Evolutionary conservation across 2,329 filamentous ascomycete genomes (phyloP), one percentile per base, ranked within the genome.

Genomic region (Cercospora sp.): DNA sequence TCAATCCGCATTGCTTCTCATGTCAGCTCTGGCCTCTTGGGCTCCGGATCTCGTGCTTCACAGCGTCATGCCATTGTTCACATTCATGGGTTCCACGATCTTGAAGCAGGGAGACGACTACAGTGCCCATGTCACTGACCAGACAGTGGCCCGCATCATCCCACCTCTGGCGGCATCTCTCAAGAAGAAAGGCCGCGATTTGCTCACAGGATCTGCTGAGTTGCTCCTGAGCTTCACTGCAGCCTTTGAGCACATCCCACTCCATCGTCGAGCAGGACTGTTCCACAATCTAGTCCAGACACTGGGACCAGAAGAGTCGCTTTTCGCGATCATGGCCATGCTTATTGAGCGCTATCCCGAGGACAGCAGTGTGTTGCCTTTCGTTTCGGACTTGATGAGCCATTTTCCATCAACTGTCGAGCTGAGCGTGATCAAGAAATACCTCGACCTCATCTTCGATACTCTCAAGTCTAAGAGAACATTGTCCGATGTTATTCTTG

Each of bases 21-120:
- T 98, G 67, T 93, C 94, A 26, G 91, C 89, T 66, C 84, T 99
- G 48, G 94, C 95, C 23, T 90, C 90, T 45, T 91, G 94, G 73
- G 92, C 93, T 0, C 95, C 96, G 0, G 94, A 97, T 78, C 83
- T 97, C 59, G 92, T 99, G 3, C 85, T 99, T 66, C 94, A 99
- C 80, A 97, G 93, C 74, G 92, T 99, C 64, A 99, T 99, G 95
- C 95, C 95, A 12, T 94, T 99, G 63, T 99, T 99, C 81, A 98
- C 95, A 0, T 97, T 98, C 78, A 97, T 98, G 90, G 93, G 94
- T 51, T 91, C 90, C 53, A 97, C 92, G 3, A 90, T 97, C 20
- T 86, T 99, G 60, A 90, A 92, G 60, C 94, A 97, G 81, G 93
- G 92, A 74, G 96, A 99, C 75, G 94, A 98, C 74, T 98, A 97